phyloP scores from a whole-genome alignment of 805 yeast genomes.

The Hermanozyma aechmeae region DNA sequence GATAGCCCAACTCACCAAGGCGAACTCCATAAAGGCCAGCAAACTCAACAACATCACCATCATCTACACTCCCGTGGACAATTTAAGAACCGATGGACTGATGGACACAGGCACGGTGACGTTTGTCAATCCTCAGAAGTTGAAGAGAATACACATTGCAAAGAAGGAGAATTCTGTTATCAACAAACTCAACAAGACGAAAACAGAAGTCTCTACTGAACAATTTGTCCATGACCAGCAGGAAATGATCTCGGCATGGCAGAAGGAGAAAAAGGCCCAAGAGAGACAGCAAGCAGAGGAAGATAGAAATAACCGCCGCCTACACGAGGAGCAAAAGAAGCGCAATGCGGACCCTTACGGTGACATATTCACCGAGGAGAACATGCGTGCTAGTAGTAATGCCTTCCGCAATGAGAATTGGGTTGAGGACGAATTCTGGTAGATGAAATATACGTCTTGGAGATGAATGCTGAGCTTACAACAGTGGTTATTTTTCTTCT shows the following conservation, averaged over 20 bases:
- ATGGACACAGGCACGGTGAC: constrained; percentile 79
- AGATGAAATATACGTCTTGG: neutral
- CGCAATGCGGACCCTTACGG: constrained; percentile 25
- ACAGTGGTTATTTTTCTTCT: too few relatives aligned
- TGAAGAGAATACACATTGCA: constrained; percentile 44
- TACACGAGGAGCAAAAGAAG: constrained; percentile 30
- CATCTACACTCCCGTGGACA: constrained; percentile 67
- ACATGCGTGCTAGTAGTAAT: constrained; percentile 33
- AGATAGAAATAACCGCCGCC: constrained; percentile 24
- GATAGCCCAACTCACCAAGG: constrained; percentile 62
- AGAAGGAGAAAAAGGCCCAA: constrained; percentile 30
- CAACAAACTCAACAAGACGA: constrained; percentile 57
- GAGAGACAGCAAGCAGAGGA: constrained; percentile 19
- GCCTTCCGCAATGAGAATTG: constrained; percentile 41
- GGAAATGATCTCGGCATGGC: constrained; percentile 19
- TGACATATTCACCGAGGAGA: constrained; percentile 40
- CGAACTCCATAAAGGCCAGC: constrained; percentile 69
- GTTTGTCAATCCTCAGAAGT: constrained; percentile 49
- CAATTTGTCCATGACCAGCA: constrained; percentile 26
- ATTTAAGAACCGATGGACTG: constrained; percentile 53
- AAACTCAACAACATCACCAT: constrained; percentile 58
- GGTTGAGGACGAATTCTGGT: constrained; percentile 44
- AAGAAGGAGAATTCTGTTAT: constrained; percentile 50
- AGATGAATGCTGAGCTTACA: too few relatives aligned
- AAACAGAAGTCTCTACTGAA: constrained; percentile 44